Evolutionary conservation across 371 early-diverging fungal genomes (phyloP).

Genomic region (Mortierella sp.): DNA sequence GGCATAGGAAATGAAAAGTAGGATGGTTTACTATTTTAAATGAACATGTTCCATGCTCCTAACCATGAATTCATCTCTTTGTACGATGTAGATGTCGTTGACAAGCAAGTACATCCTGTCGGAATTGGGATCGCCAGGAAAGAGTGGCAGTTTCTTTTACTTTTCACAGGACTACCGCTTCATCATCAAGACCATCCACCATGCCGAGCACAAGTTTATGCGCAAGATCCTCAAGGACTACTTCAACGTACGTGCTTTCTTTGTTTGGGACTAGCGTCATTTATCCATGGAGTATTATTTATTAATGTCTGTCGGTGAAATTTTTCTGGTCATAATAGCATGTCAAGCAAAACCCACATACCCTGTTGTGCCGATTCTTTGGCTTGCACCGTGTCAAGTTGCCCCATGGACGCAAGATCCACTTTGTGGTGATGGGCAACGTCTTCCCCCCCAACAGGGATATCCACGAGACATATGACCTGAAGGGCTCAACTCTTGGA

Average conservation of each 20-base stretch:
- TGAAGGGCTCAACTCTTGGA: conserved; percentile 96
- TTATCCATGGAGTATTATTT: too few relatives aligned
- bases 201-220: conserved; percentile 94
- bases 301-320: too few relatives aligned
- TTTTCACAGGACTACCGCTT: conserved; percentile 97
- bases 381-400: conserved; percentile 97
- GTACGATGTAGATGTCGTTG: conserved; percentile 77
- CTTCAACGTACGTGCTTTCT: conserved; percentile 68
- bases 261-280: too few relatives aligned
- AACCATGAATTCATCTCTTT: background rate
- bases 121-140: conserved; percentile 96
- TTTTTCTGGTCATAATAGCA: conserved; percentile 66
- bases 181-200: conserved; percentile 98
- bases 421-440: conserved; percentile 99
- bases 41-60: too few relatives aligned
- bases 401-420: conserved; percentile 92
- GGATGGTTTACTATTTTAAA: background rate
- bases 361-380: conserved; percentile 92
- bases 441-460: conserved; percentile 96
- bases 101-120: conserved; percentile 97
- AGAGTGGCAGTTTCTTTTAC: conserved; percentile 97
- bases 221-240: conserved; percentile 88
- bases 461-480: conserved; percentile 95
- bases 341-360: conserved; percentile 92
- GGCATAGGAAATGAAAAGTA: background rate